Evolutionary conservation across 2,329 filamentous ascomycete genomes (phyloP).

Genomic region (Alternaria sp.): DNA sequence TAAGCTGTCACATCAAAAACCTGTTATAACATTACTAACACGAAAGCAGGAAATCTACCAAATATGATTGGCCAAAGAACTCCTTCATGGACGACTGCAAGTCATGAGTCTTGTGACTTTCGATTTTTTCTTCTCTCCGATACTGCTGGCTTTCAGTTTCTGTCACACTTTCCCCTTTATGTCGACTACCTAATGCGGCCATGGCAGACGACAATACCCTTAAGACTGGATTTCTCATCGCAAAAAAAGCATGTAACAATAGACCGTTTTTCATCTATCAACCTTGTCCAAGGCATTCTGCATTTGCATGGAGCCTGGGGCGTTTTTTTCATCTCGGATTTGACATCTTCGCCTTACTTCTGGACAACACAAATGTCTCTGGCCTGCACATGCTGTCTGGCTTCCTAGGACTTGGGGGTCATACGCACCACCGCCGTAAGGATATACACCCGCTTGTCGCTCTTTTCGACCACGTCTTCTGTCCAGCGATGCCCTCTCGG

Average conservation of each 20-base stretch:
- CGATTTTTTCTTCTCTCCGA: slow-evolving; percentile 20
- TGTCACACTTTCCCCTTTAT: slow-evolving; percentile 24
- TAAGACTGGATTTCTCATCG: slow-evolving; percentile 28
- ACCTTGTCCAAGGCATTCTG: slow-evolving; percentile 19
- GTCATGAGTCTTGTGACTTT: slow-evolving; percentile 16
- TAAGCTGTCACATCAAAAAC: slow-evolving; percentile 48
- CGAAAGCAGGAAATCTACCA: slow-evolving; percentile 55
- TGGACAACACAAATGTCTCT: slow-evolving; percentile 7
- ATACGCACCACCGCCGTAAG: neutral
- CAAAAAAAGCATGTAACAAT: slow-evolving; percentile 46
- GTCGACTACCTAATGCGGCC: slow-evolving; percentile 39
- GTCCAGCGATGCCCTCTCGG: slow-evolving; percentile 14
- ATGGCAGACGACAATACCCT: slow-evolving; percentile 42
- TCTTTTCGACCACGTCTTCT: slow-evolving; percentile 1
- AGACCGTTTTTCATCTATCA: slow-evolving; percentile 34
- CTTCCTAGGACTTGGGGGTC: neutral
- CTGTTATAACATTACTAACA: slow-evolving; percentile 20
- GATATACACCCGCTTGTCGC: neutral
- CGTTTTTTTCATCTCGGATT: slow-evolving; percentile 26
- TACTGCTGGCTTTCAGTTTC: slow-evolving; percentile 32
- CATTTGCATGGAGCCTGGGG: slow-evolving; percentile 39
- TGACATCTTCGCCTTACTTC: slow-evolving; percentile 21
- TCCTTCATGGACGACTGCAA: slow-evolving; percentile 66
- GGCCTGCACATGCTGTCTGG: neutral
- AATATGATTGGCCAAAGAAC: slow-evolving; percentile 69